A percentile compares a stretch with the other conserved stretches of the same genome.
These are phyloP conservation scores for Dovyalis caffra DNA, from an alignment of 345 rosid genomes.

Conservation along the genomic window DNA sequence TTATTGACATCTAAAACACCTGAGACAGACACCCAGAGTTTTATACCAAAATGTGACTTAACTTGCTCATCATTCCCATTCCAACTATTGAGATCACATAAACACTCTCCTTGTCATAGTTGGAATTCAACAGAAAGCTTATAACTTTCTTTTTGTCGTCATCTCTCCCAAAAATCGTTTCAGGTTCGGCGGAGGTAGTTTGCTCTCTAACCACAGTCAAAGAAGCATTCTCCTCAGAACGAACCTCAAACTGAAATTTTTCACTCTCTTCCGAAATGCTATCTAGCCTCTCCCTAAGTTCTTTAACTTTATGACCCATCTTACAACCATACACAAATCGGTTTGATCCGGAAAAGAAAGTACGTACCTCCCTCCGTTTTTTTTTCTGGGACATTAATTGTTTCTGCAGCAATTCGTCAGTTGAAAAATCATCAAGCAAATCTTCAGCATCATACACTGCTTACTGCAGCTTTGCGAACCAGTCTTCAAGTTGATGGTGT, in stretches of 20 bases:
- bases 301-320: slow-evolving; percentile 14
- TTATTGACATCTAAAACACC: slow-evolving; percentile 12
- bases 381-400: neutral
- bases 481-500: neutral
- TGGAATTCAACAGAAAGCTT: slow-evolving; percentile 3
- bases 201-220: neutral
- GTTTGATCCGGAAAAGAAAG: slow-evolving; percentile 10
- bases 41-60: slow-evolving; percentile 14
- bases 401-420: slow-evolving; percentile 3
- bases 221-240: neutral
- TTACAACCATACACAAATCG: slow-evolving; percentile 2
- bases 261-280: slow-evolving; percentile 6
- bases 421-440: slow-evolving; percentile 31
- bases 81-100: slow-evolving; percentile 27
- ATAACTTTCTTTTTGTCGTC: slow-evolving; percentile 14
- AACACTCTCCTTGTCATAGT: neutral
- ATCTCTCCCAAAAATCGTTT: slow-evolving; percentile 10
- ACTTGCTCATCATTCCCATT: slow-evolving; percentile 18
- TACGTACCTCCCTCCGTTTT: neutral
- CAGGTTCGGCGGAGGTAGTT: slow-evolving; percentile 4
- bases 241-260: neutral
- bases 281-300: slow-evolving; percentile 18
- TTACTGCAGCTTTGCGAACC: slow-evolving; percentile 31
- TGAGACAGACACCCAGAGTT: slow-evolving; percentile 23
- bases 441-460: slow-evolving; percentile 37